Base-by-base conservation (phyloP, 371 early-diverging fungal species). In the Circinella umbellata region DNA sequence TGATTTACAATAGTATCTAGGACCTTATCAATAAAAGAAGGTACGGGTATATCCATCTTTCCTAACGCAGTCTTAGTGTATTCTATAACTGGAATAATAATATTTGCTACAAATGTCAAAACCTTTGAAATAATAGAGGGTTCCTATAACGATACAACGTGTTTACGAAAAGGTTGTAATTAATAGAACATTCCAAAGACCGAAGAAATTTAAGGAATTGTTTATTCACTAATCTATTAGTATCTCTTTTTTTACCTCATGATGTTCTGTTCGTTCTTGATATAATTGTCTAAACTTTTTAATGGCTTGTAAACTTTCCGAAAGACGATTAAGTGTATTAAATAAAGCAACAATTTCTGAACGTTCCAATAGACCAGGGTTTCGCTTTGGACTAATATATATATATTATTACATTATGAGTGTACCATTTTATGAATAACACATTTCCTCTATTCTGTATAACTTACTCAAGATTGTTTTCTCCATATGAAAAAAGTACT, bases 291-390 rank as follows among this genome's bases (percentile, higher is more conserved):
- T 83, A 77, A 95, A 94, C 42, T 79, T 70, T 67, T 90, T 88
- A 18, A 95, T 89, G 3, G 89, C 89, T 13, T 85, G 76, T 15
- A 95, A 73, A 69, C 91, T 91, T 73, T 93, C 90, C 13, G 97
- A 94, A 38, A 98, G 82, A 67, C 97, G 89, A 73, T 91, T 88
- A 69, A 96, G 91, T 4, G 95, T 93, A 69, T 97, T 98, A 66
- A 98, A 84, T n/a, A 99, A 80, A 0, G 97, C 90, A 4, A 99
- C 96, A 48, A 99, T 88, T 78, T 99, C 99, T 8, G 88, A 81
- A 47, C 97, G 91, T 64, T 92, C 87, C 66, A 95, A 72, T 15
- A 90, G 69, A 60, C 80, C 73, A 3, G 86, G 86, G 4, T 86
- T 86, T 37, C 70, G 72, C 34, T 80, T 73, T 67, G 82, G 88